A percentile compares a stretch with the other conserved stretches of the same genome.
Evolutionary conservation across 1,284 basidiomycete genomes (phyloP).

Genomic region (Ceratobasidium sp.): DNA sequence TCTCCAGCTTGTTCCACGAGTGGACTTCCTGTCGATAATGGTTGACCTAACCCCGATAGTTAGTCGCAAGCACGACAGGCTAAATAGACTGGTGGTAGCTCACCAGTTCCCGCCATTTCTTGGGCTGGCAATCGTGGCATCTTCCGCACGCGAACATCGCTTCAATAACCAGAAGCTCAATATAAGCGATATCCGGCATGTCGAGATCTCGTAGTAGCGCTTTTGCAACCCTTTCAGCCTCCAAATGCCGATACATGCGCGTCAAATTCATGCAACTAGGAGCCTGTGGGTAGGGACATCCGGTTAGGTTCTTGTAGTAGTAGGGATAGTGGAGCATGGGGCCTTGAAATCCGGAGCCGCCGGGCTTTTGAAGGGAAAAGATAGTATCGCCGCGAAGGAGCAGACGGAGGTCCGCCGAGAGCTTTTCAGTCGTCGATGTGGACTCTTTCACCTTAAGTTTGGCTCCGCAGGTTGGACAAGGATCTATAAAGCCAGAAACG

Average conservation of each 20-base stretch:
- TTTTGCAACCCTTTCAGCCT: constrained; percentile 4
- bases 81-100: not conserved
- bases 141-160: constrained; percentile 7
- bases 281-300: not conserved
- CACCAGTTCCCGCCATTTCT: constrained; percentile 7
- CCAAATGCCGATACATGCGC: constrained; percentile 18
- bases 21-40: not conserved
- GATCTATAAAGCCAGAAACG: too few relatives aligned
- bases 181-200: constrained; percentile 19
- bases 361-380: not conserved
- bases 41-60: not conserved
- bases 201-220: not conserved
- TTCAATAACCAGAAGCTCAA: constrained; percentile 3
- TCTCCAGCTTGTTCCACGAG: not conserved
- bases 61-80: not conserved
- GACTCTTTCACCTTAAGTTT: not conserved
- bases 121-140: not conserved
- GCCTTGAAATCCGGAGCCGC: not conserved
- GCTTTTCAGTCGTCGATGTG: not conserved
- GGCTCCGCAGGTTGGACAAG: not conserved
- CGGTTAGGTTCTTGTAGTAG: not conserved
- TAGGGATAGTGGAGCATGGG: not conserved
- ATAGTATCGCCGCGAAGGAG: constrained; percentile 29
- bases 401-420: not conserved
- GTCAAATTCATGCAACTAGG: not conserved